Base-by-base conservation (phyloP, 1,284 basidiomycete genomes). In the Leccinum subrobustum region DNA sequence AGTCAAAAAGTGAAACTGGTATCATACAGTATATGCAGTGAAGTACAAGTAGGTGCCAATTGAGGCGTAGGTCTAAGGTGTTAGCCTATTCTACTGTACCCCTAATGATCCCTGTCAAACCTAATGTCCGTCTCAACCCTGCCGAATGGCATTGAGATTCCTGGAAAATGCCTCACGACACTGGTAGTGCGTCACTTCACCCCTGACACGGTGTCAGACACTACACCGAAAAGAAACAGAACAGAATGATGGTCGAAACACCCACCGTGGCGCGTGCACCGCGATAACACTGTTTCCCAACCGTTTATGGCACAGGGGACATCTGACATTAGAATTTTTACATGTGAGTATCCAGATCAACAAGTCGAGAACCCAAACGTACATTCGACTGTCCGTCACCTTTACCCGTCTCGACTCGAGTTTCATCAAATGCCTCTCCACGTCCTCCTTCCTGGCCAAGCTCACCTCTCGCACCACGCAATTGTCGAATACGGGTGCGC, bases 201-300 rank as follows among this genome's bases (percentile, higher is more conserved):
- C 48, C 35, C 35, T 51, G 20, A 52, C n/a, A 16, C 1, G 0
- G 0, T 14, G 50, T 64, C 29, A 69, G 50, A 0, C 3, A 53
- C 8, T 7, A 3, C 9, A 5, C 23, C 0, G 11, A 37, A 35
- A 37, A 37, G 54, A 25, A 16, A 7, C 29, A 31, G 11, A 39
- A 54, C 4, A 33, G 8, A 20, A 16, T 2, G 4, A n/a, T 6
- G 18, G 18, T 9, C 4, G 7, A 48, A 7, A 12, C 0, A 61
- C 82, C 69, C 66, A 89, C 89, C 84, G 82, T 63, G 95, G 95
- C 16, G 89, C 81, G 78, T 96, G 95, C 0, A 98, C 94, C 1
- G 96, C 94, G 67, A 99, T 95, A 42, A 97, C 95, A 62, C 93
- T 96, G 67, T 89, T 91, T 1, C 97, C 97, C 29, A 99, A 79